Evolutionary conservation across 2,329 filamentous ascomycete species (phyloP).

Genomic region (Aureobasidium uvarum): DNA sequence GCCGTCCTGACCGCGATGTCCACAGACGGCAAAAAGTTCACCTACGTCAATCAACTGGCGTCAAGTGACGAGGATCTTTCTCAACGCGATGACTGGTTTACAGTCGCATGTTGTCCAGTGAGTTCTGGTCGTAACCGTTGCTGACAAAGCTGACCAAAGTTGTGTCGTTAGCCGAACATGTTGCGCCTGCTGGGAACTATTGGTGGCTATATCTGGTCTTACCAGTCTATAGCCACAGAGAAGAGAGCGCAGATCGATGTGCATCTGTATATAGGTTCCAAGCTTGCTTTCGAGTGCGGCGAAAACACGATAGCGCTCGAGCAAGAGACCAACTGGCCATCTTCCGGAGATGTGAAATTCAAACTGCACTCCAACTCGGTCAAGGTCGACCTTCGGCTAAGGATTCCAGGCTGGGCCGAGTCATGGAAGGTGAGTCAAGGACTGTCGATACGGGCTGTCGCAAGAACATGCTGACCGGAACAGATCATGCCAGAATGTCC

Average conservation of each 20-base stretch:
- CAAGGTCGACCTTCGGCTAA: constrained; percentile 48
- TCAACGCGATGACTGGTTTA: constrained; percentile 57
- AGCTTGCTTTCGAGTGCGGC: constrained; percentile 43
- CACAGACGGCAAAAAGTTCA: constrained; percentile 55
- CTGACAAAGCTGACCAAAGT: not conserved
- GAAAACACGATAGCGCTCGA: constrained; percentile 44
- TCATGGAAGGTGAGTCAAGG: constrained; percentile 34
- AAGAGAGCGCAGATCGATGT: constrained; percentile 49
- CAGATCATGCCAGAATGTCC: constrained; percentile 42
- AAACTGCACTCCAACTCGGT: constrained; percentile 39
- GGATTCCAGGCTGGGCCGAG: constrained; percentile 56
- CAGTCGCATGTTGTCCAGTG: constrained; percentile 57
- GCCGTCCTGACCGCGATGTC: constrained; percentile 56
- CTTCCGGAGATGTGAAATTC: constrained; percentile 54
- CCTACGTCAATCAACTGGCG: constrained; percentile 61
- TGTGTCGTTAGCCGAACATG: constrained; percentile 44
- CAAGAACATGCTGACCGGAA: not conserved
- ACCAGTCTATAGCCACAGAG: constrained; percentile 33
- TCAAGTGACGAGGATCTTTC: constrained; percentile 54
- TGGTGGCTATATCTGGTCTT: constrained; percentile 58
- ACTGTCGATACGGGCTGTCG: not conserved
- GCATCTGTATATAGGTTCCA: constrained; percentile 57
- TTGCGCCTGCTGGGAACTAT: constrained; percentile 56
- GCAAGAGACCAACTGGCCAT: constrained; percentile 58
- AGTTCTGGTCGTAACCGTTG: not conserved